Evolutionary conservation across 2,329 filamentous ascomycete genomes (phyloP).

Genomic region (Boeremia exigua): DNA sequence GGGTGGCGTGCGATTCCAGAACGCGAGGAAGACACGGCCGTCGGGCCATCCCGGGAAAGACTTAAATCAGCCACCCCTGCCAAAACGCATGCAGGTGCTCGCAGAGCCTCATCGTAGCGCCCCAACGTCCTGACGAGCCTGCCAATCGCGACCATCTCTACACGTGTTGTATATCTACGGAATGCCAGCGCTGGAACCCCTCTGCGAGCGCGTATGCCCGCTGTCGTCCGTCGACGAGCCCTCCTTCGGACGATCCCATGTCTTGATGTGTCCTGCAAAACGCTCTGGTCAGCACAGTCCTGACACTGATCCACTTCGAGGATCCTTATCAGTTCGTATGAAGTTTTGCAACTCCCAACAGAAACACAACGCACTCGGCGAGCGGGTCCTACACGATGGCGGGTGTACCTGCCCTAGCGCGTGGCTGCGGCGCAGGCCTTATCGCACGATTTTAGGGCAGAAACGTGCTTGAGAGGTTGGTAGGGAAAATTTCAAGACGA

Average conservation of each 20-base stretch:
- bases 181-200: slow-evolving; percentile 6
- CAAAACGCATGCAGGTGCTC: slow-evolving; percentile 12
- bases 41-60: slow-evolving; percentile 17
- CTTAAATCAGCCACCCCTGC: slow-evolving; percentile 5
- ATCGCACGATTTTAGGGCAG: slow-evolving; percentile 10
- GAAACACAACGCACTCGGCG: slow-evolving; percentile 16
- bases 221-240: slow-evolving; percentile 46
- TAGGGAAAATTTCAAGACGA: slow-evolving; percentile 10
- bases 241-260: slow-evolving; percentile 71
- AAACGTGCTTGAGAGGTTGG: slow-evolving; percentile 14
- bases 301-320: slow-evolving; percentile 23
- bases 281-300: slow-evolving; percentile 20
- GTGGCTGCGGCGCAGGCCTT: slow-evolving; percentile 10
- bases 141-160: slow-evolving; percentile 4
- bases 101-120: slow-evolving; percentile 18
- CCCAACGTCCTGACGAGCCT: slow-evolving; percentile 1
- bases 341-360: slow-evolving; percentile 19
- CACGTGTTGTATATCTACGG: slow-evolving; percentile 8
- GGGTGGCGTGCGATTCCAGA: slow-evolving; percentile 12
- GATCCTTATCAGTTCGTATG: slow-evolving; percentile 15
- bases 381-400: slow-evolving; percentile 17
- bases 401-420: slow-evolving; percentile 19
- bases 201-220: slow-evolving; percentile 22
- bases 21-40: slow-evolving; percentile 1
- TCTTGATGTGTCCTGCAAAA: slow-evolving; percentile 71